A percentile compares a stretch with the other conserved stretches of the same genome.
Conservation (phyloP, 163 green algal genomes). For the Trebouxia gelatinosa region DNA sequence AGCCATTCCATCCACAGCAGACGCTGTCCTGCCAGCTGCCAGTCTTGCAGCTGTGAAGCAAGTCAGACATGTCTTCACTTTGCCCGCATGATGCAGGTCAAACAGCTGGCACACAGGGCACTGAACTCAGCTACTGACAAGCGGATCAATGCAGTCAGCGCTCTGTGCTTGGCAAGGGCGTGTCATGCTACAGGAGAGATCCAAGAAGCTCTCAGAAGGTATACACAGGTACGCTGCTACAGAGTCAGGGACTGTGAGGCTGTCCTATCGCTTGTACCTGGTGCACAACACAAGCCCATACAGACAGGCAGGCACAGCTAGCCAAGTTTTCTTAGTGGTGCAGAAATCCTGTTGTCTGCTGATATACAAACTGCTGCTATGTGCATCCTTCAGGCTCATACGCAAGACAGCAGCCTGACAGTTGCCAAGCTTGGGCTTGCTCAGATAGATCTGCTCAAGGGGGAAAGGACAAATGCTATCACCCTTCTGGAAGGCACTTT, state of each 20-base stretch:
- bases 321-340: background rate
- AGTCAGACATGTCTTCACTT: background rate
- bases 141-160: background rate
- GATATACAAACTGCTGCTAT: background rate
- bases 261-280: background rate
- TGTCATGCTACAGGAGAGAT: slow-evolving; percentile 26
- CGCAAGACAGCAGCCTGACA: background rate
- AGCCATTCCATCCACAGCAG: background rate
- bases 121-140: slow-evolving; percentile 5
- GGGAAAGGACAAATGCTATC: background rate
- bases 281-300: background rate
- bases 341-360: background rate
- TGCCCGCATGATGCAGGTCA: slow-evolving; percentile 3
- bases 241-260: background rate
- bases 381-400: slow-evolving; percentile 4
- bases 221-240: slow-evolving; percentile 25
- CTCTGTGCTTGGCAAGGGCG: slow-evolving; percentile 10
- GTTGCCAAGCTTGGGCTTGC: background rate
- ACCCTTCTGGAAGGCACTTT: slow-evolving; percentile 22
- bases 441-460: slow-evolving; percentile 31
- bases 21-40: background rate
- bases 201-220: slow-evolving; percentile 27
- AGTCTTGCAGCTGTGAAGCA: background rate
- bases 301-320: background rate
- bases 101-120: slow-evolving; percentile 22